Evolutionary conservation across 768 basidiomycete species (phyloP).

Genomic region (Hemileccinum rubropunctum): DNA sequence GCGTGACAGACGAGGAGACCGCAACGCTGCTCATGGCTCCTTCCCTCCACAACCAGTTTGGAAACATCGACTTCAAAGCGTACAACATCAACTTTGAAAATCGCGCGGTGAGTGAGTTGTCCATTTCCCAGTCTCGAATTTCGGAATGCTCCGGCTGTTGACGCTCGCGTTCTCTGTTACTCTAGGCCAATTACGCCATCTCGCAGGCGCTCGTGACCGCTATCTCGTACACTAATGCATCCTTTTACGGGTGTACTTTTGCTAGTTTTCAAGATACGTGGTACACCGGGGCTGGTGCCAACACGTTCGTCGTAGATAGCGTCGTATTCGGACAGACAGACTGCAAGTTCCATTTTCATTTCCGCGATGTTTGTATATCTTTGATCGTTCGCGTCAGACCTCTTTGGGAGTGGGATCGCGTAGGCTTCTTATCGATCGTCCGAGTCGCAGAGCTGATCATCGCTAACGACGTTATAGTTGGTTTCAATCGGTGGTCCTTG

Average conservation of each 20-base stretch:
- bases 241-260: conserved; percentile 38
- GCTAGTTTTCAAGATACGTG: conserved; percentile 40
- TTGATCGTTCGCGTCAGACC: not conserved
- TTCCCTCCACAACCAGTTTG: not conserved
- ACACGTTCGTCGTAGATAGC: conserved; percentile 60
- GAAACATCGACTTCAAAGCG: not conserved
- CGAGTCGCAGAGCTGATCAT: too few species aligned
- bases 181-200: conserved; percentile 52
- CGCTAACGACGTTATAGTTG: conserved; percentile 35
- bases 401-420: conserved; percentile 13
- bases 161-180: too few species aligned
- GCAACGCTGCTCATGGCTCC: conserved; percentile 59
- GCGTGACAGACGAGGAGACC: conserved; percentile 55
- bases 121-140: not conserved
- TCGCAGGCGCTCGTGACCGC: conserved; percentile 62
- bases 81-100: conserved; percentile 4
- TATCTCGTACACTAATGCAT: conserved; percentile 64
- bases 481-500: conserved; percentile 58
- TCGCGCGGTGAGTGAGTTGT: not conserved
- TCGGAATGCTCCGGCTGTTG: too few species aligned
- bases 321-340: conserved; percentile 64
- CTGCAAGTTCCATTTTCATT: conserved; percentile 37
- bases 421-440: conserved; percentile 1
- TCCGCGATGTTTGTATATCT: not conserved
- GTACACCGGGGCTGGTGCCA: conserved; percentile 58